Evolutionary conservation across 768 basidiomycete genomes (phyloP).

Genomic region (Tulasnella sp.): DNA sequence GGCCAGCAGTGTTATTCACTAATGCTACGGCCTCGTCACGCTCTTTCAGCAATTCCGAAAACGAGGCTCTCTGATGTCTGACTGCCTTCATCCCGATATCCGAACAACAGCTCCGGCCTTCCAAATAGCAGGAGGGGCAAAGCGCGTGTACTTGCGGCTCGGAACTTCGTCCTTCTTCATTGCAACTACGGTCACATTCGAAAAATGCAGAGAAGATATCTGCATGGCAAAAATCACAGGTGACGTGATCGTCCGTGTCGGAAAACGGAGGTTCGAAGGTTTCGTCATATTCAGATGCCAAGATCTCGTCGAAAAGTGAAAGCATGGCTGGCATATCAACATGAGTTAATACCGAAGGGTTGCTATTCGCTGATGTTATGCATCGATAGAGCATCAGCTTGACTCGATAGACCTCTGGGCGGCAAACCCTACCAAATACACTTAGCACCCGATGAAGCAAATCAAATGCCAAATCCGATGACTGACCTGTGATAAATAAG

Average conservation of each 20-base stretch:
- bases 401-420: conserved; percentile 61
- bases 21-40: conserved; percentile 25
- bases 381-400: conserved; percentile 31
- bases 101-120: conserved; percentile 54
- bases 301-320: conserved; percentile 37
- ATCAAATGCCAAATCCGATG: neutral
- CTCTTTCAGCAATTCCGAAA: conserved; percentile 33
- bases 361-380: neutral
- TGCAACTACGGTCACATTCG: conserved; percentile 35
- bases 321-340: no score
- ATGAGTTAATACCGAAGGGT: no score
- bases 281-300: conserved; percentile 35
- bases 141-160: conserved; percentile 28
- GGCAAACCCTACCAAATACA: conserved; percentile 47
- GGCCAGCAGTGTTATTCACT: neutral
- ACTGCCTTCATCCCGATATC: conserved; percentile 46
- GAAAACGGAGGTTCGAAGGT: no score
- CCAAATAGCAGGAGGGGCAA: conserved; percentile 61
- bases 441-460: neutral
- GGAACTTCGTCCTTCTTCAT: neutral
- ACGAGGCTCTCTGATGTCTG: conserved; percentile 45
- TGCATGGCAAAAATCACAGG: conserved; percentile 67
- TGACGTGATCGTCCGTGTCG: conserved; percentile 17
- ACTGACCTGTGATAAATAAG: conserved; percentile 65
- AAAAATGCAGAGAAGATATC: conserved; percentile 78